Base-by-base conservation (phyloP, 2,329 filamentous ascomycete genomes). In the Dryadomyces quercivorus region DNA sequence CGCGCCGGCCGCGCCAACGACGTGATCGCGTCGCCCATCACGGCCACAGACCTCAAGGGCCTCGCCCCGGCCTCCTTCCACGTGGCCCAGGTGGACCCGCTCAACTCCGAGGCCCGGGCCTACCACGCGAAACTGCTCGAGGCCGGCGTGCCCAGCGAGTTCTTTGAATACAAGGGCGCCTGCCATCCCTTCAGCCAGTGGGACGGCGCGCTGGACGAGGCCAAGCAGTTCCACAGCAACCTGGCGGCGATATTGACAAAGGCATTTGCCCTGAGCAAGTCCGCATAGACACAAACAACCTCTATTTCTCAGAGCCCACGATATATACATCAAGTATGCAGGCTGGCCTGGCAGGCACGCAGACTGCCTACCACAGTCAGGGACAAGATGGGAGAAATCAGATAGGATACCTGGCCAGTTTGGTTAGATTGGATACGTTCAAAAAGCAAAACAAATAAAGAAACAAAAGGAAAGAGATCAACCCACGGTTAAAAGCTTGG, bases 401-500 rank as follows among this genome's bases (percentile, higher is more conserved):
- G 59, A 52, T 70, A 72, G 0, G 65, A 66, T 16, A 69, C 62
- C 67, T 69, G 49, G 4, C 43, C 51, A 48, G 3, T 34, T 31
- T 31, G 8, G 26, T 31, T 31, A 8, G 26, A 31, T 8, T 31
- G 15, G 13, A n/a, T n/a, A n/a, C n/a, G n/a, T n/a, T n/a, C n/a
- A n/a, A n/a, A n/a, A n/a, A n/a, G n/a, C n/a, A n/a, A n/a, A n/a
- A n/a, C n/a, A 16, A n/a, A n/a, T 18, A 18, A 18, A 36, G 4
- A 34, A 20, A 36, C 5, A 34, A 18, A n/a, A n/a, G n/a, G n/a
- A 34, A 36, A 50, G 12, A 7, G n/a, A 20, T 12, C 18, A 15
- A 66, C 67, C 60, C 44, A 72, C 71, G 4, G 69, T 70, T 16
- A 75, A 61, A 5, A 75, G 60, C 59, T 72, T 73, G 1, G 70